Conservation (phyloP, 495 filamentous ascomycete genomes). For the Penicillium cinerascens region DNA sequence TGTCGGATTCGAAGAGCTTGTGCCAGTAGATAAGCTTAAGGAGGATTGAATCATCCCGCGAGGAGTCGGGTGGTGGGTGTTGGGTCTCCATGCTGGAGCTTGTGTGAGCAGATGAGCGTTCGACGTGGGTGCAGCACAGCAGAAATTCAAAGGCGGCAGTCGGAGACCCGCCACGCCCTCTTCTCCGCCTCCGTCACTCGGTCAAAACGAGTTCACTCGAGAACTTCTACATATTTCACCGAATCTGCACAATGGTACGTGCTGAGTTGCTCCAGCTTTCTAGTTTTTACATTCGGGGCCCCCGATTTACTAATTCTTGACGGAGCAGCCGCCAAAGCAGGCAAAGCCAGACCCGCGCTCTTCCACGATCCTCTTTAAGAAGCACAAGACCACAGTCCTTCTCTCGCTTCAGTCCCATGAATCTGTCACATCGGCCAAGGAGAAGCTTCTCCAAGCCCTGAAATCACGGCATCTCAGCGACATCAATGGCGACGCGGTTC, state of each 20-base stretch:
- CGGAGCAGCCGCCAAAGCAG: constrained; percentile 20
- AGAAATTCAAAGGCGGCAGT: constrained; percentile 4
- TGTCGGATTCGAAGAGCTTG: constrained; percentile 43
- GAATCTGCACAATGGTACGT: constrained; percentile 18
- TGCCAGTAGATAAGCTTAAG: constrained; percentile 37
- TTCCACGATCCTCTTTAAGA: constrained; percentile 73
- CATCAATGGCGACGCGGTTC: constrained; percentile 47
- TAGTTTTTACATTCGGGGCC: background rate
- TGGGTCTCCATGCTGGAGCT: constrained; percentile 26
- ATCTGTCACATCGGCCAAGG: constrained; percentile 57
- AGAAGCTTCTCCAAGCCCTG: constrained; percentile 58
- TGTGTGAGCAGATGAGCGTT: background rate
- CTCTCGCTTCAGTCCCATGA: constrained; percentile 62
- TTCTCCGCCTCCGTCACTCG: constrained; percentile 21
- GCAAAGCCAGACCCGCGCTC: constrained; percentile 36
- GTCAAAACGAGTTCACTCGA: background rate
- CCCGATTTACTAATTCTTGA: background rate
- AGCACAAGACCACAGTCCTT: constrained; percentile 73
- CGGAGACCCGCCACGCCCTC: background rate
- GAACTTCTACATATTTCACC: background rate
- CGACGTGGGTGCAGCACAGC: background rate
- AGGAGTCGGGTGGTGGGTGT: constrained; percentile 8
- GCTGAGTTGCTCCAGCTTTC: background rate
- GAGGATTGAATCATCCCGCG: constrained; percentile 19
- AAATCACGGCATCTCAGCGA: constrained; percentile 38